Percentiles rank a stretch among this genome's conserved stretches.
These are phyloP conservation scores for Articulospora tetracladia DNA, from an alignment of 495 filamentous ascomycete species.

Conservation along the genomic window DNA sequence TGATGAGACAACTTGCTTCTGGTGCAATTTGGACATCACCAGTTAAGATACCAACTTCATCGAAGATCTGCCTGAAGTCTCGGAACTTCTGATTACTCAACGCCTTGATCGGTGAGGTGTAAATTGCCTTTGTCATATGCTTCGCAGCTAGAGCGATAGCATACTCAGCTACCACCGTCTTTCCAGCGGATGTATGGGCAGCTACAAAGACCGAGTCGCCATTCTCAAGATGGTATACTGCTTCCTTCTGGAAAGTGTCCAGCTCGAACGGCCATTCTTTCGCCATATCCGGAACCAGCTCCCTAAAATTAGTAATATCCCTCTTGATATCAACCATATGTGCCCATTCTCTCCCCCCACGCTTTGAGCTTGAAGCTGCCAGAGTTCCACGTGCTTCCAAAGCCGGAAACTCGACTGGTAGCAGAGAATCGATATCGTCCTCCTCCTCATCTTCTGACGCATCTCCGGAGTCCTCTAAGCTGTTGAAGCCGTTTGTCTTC, in stretches of 20 bases:
- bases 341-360: conserved; percentile 85
- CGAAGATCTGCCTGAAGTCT: conserved; percentile 84
- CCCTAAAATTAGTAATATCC: conserved; percentile 84
- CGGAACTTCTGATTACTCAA: conserved; percentile 98
- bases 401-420: conserved; percentile 91
- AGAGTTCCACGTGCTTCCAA: conserved; percentile 79
- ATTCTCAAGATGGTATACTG: conserved; percentile 93
- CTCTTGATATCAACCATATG: conserved; percentile 95
- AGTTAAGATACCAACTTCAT: conserved; percentile 94
- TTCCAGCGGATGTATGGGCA: conserved; percentile 97
- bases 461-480: conserved; percentile 31
- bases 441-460: conserved; percentile 49
- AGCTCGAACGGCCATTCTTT: conserved; percentile 95
- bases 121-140: conserved; percentile 99
- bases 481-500: conserved; percentile 39
- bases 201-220: conserved; percentile 98
- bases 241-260: conserved; percentile 97
- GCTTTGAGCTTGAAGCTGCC: conserved; percentile 64
- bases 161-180: conserved; percentile 98
- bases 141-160: conserved; percentile 92
- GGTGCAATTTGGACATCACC: conserved; percentile 98
- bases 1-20: conserved; percentile 96
- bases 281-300: conserved; percentile 94
- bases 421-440: conserved; percentile 85
- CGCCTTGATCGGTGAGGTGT: conserved; percentile 98